These are phyloP conservation scores for Kalaharituber pfeilii DNA, from an alignment of 2,329 filamentous ascomycete species.

Conservation along the genomic window DNA sequence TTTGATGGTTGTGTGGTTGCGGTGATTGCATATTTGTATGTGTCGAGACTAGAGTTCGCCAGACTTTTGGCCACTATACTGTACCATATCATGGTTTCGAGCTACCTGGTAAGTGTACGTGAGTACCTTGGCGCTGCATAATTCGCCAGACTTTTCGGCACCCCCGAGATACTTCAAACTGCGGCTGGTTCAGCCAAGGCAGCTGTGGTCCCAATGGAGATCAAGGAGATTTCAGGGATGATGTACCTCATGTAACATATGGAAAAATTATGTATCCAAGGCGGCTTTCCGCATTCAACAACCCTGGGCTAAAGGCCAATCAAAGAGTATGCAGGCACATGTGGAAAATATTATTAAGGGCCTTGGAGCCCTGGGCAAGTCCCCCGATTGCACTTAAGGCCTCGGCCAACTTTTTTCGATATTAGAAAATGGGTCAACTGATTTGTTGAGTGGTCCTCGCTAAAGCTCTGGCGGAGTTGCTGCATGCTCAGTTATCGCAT, in stretches of 20 bases:
- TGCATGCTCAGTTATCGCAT: neutral
- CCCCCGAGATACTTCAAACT: neutral
- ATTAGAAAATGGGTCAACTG: neutral
- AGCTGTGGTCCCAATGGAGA: conserved; percentile 9
- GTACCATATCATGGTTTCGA: conserved; percentile 13
- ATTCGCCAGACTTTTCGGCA: no score
- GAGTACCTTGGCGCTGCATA: no score
- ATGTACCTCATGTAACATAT: conserved; percentile 8
- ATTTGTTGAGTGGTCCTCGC: neutral
- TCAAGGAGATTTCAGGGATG: conserved; percentile 5
- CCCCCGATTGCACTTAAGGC: no score
- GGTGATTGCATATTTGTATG: no score
- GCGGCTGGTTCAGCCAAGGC: neutral
- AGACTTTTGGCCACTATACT: no score
- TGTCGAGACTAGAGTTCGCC: no score
- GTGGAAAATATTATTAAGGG: neutral
- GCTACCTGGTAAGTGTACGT: no score
- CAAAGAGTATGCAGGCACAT: neutral
- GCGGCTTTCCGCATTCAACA: conserved; percentile 7
- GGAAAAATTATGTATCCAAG: conserved; percentile 9
- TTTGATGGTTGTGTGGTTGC: no score
- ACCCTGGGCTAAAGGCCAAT: no score
- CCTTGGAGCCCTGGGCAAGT: neutral
- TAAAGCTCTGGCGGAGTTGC: neutral
- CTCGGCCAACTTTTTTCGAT: neutral